Evolutionary conservation across 176 grass and related monocot genomes (phyloP), one percentile per base, ranked within the genome.

Genomic region (Thalia dealbata): DNA sequence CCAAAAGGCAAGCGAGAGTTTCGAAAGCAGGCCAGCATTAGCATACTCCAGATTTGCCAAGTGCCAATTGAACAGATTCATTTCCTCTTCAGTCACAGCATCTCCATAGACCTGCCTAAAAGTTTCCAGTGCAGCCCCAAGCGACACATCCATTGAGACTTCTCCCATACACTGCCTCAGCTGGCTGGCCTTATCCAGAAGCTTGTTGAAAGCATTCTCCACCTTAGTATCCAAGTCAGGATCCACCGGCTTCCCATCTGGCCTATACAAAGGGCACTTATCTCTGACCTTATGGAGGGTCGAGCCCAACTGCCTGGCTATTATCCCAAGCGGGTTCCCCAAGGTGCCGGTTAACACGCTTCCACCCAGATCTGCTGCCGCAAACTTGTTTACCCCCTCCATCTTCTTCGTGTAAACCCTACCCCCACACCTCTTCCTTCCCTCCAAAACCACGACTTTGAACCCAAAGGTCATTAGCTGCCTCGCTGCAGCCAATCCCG

Each of bases 371-470:
- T 99, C 95, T 16, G 81, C 83, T n/a, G 87, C 81, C 61, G 95
- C 95, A 18, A 45, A 88, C 10, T 81, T 86, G 44, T 84, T 84
- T 70, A 80, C 54, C 1, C 90, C 92, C 75, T 99, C 95, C 95
- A 99, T 91, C 75, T 82, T 92, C 82, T 99, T 99, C 1, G 90
- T 99, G 71, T 99, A 99, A 75, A 99, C 95, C 7, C 95, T 81
- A 10, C 90, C 95, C 24, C 95, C 95, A 0, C 87, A 88, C 63
- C 95, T 67, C 78, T 93, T 99, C 73, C 95, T 86, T 6, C 95
- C 95, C 67, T 99, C 95, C 71, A 99, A 81, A 13, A 93, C 67
- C 14, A 84, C 56, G 42, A 99, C 95, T 71, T 93, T 99, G 64
- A 99, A 99, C 23, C 90, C 90, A 6, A 88, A 88, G 0, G 85